These are phyloP conservation scores for Excoecaria cochinchinensis DNA, from an alignment of 345 rosid species.

Conservation along the genomic window DNA sequence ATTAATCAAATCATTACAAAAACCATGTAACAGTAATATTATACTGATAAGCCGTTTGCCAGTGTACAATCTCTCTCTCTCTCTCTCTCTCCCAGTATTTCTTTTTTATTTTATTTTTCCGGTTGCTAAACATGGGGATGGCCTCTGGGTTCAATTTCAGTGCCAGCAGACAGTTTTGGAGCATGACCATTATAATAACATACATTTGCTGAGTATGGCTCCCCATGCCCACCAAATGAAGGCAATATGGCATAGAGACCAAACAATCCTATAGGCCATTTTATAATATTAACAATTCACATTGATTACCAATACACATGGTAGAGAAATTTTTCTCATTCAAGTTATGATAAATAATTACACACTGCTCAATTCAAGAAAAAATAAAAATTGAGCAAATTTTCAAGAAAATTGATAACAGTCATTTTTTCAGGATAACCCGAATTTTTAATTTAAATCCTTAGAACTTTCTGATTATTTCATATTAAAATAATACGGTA, in stretches of 20 bases:
- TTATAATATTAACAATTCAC: background rate
- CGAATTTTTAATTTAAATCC: no score
- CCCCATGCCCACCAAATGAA: background rate
- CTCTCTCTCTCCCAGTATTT: background rate
- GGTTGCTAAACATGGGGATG: background rate
- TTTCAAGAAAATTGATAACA: no score
- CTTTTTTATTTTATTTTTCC: background rate
- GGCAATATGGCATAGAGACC: background rate
- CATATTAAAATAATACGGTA: no score
- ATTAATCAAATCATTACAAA: background rate
- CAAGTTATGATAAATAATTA: no score
- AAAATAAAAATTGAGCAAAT: background rate
- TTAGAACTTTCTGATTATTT: no score
- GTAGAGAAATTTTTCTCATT: background rate
- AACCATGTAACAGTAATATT: background rate
- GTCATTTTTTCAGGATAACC: no score
- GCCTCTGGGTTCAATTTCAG: background rate
- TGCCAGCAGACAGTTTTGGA: conserved; percentile 6
- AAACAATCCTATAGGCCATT: background rate
- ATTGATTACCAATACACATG: conserved; percentile 9
- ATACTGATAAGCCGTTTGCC: background rate
- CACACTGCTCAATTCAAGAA: background rate
- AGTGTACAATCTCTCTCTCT: background rate
- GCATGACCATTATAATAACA: background rate
- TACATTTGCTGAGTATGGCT: no score